Percentiles rank a stretch among this genome's conserved stretches.
Evolutionary conservation across 2,329 filamentous ascomycete genomes (phyloP).

Genomic region (Zarea fungicola): DNA sequence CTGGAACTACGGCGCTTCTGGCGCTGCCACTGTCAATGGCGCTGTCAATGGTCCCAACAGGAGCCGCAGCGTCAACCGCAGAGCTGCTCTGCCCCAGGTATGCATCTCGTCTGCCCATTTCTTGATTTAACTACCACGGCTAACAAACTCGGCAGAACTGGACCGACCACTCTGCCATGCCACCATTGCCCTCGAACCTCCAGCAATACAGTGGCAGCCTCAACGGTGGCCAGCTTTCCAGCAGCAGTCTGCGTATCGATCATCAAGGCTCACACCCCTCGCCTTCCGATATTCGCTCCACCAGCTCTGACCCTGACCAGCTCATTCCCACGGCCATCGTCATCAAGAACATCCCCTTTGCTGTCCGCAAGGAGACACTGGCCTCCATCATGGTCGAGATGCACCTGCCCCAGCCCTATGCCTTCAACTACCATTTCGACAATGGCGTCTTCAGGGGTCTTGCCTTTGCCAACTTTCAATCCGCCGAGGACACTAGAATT

Average conservation of each 20-base stretch:
- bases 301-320: conserved; percentile 63
- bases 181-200: conserved; percentile 33
- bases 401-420: conserved; percentile 89
- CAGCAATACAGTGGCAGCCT: conserved; percentile 32
- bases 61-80: conserved; percentile 48
- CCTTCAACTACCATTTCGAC: conserved; percentile 99
- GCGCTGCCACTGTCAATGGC: conserved; percentile 57
- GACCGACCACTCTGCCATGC: conserved; percentile 43
- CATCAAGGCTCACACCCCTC: conserved; percentile 35
- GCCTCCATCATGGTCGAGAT: conserved; percentile 91
- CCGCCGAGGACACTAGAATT: conserved; percentile 82
- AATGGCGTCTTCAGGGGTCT: conserved; percentile 94
- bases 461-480: conserved; percentile 97
- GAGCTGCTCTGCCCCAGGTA: conserved; percentile 68
- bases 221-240: conserved; percentile 32
- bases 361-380: conserved; percentile 93
- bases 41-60: conserved; percentile 61
- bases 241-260: conserved; percentile 40
- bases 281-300: conserved; percentile 36
- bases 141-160: conserved; percentile 37
- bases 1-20: conserved; percentile 70
- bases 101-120: conserved; percentile 26
- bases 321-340: conserved; percentile 97
- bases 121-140: neutral
- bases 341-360: conserved; percentile 99